phyloP scores from a whole-genome alignment of 208 protist genomes.

The Herpetomonas tarakana region DNA sequence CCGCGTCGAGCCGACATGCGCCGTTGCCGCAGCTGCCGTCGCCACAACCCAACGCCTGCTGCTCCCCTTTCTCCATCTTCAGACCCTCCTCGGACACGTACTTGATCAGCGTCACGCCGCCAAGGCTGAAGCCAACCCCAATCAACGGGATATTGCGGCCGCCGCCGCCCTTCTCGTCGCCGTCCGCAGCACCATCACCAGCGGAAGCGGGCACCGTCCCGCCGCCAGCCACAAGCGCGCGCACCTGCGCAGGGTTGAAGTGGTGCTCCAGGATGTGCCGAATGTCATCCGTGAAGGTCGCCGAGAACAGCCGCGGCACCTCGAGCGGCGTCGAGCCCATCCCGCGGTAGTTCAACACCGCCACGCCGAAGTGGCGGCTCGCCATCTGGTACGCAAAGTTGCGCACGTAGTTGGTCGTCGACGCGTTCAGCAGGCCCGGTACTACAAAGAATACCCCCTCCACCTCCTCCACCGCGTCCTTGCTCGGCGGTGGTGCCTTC shows the following conservation, averaged over 20 bases:
- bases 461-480: neutral
- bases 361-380: conserved; percentile 18
- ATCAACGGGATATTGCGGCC: conserved; percentile 12
- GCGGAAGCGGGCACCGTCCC: neutral
- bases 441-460: conserved; percentile 28
- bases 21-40: conserved; percentile 4
- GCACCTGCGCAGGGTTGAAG: conserved; percentile 24
- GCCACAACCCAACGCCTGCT: neutral
- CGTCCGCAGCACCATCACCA: too few relatives aligned
- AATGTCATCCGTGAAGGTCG: conserved; percentile 50
- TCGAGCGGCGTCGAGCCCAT: conserved; percentile 49
- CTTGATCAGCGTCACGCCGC: conserved; percentile 24
- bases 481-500: neutral
- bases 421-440: conserved; percentile 20
- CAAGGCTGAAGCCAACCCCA: conserved; percentile 30
- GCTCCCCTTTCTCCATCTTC: neutral
- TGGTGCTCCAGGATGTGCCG: conserved; percentile 27
- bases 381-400: conserved; percentile 12
- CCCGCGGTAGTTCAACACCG: conserved; percentile 50
- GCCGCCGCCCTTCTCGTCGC: neutral
- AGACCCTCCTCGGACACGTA: conserved; percentile 25
- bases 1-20: conserved; percentile 12
- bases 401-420: conserved; percentile 14
- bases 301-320: conserved; percentile 42
- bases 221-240: neutral